Evolutionary conservation across 208 protist species (phyloP).

Genomic region (Herpetomonas tarakana): DNA sequence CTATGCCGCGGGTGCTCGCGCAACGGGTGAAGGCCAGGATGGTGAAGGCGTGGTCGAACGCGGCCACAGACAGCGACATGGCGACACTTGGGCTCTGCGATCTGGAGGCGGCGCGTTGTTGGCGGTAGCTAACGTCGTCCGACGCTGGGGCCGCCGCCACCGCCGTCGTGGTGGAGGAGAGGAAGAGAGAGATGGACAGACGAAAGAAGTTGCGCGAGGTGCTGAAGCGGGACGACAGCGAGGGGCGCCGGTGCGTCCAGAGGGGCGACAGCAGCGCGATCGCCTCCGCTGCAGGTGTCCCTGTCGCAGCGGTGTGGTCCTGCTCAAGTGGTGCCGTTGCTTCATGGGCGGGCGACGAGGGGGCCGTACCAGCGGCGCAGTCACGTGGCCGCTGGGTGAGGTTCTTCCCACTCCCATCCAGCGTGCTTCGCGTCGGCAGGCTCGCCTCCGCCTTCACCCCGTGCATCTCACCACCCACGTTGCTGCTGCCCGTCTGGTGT

Average conservation of each 20-base stretch:
- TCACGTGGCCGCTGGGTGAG: too few species aligned
- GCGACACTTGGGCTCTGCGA: neutral
- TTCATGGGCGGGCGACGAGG: too few species aligned
- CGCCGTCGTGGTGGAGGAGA: neutral
- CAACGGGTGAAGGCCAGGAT: neutral
- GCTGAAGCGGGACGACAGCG: neutral
- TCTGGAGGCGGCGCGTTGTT: too few species aligned
- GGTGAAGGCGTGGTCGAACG: neutral
- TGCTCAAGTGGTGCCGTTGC: too few species aligned
- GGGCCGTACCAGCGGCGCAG: too few species aligned
- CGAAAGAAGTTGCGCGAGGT: conserved; percentile 1
- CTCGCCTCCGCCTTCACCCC: neutral
- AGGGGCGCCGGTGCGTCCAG: neutral
- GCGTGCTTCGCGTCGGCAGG: neutral
- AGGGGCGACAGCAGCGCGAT: too few species aligned
- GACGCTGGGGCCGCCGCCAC: too few species aligned
- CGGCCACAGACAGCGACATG: neutral
- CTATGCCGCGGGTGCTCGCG: neutral
- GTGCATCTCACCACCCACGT: neutral
- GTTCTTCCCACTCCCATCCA: neutral
- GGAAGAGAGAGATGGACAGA: neutral
- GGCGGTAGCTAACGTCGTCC: too few species aligned
- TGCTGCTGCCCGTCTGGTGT: neutral
- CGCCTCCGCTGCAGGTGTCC: too few species aligned
- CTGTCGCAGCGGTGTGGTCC: too few species aligned